Percentiles rank a stretch among this genome's conserved stretches.
Evolutionary conservation across 2,329 filamentous ascomycete genomes (phyloP).

Genomic region (Aspergillus unguis): DNA sequence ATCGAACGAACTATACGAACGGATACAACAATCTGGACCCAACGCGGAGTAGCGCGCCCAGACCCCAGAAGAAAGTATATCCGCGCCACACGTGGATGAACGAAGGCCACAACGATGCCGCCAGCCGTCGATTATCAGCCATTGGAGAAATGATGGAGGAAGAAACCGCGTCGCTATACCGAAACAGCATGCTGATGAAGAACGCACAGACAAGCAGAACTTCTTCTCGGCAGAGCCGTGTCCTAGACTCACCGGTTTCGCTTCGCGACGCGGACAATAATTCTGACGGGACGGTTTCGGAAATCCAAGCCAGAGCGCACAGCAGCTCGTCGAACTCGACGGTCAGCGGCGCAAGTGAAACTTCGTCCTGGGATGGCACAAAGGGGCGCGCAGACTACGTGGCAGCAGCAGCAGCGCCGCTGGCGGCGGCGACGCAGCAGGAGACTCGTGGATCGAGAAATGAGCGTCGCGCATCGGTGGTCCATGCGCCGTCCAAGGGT

Average conservation of each 20-base stretch:
- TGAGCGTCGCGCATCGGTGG: neutral
- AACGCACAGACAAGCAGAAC: conserved; percentile 6
- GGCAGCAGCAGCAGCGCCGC: neutral
- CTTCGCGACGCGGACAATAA: conserved; percentile 52
- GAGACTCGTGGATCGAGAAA: conserved; percentile 4
- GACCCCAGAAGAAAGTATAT: conserved; percentile 28
- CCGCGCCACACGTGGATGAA: conserved; percentile 35
- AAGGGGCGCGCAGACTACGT: conserved; percentile 9
- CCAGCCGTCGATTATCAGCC: conserved; percentile 43
- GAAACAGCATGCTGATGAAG: neutral
- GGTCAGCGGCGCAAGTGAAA: conserved; percentile 29
- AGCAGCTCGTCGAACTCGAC: conserved; percentile 40
- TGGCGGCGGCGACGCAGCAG: neutral
- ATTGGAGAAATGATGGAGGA: conserved; percentile 40
- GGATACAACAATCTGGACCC: conserved; percentile 10
- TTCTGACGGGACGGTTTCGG: conserved; percentile 46
- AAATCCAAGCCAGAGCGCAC: conserved; percentile 19
- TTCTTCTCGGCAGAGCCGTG: neutral
- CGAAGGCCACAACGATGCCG: conserved; percentile 36
- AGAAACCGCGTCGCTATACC: conserved; percentile 28
- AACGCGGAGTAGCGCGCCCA: conserved; percentile 1
- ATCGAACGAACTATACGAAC: conserved; percentile 13
- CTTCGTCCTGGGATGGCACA: conserved; percentile 16
- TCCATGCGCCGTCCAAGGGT: conserved; percentile 11
- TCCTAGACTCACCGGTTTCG: conserved; percentile 15